These are phyloP conservation scores for Colletotrichum sp. DNA, from an alignment of 2,329 filamentous ascomycete genomes.

Conservation along the genomic window DNA sequence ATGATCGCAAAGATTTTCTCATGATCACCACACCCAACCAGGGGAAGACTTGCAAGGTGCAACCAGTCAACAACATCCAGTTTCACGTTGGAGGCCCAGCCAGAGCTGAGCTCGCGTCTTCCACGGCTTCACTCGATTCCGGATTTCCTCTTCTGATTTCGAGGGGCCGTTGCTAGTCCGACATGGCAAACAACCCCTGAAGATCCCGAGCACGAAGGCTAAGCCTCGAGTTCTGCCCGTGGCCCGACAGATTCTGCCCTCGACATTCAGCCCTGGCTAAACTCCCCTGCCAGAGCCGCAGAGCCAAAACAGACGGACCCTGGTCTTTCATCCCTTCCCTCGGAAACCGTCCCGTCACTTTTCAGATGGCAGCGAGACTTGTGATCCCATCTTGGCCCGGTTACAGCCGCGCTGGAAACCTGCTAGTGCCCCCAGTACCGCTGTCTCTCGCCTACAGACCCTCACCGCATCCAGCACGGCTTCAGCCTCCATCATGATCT, in stretches of 20 bases:
- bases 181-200: background rate
- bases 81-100: constrained; percentile 4
- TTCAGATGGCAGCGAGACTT: constrained; percentile 5
- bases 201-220: background rate
- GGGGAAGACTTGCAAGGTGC: background rate
- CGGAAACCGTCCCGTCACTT: background rate
- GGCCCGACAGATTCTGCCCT: background rate
- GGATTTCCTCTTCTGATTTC: background rate
- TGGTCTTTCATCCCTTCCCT: constrained; percentile 2
- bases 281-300: constrained; percentile 20
- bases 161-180: background rate
- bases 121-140: constrained; percentile 9
- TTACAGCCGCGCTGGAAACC: background rate
- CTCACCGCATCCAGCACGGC: background rate
- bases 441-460: background rate
- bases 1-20: background rate
- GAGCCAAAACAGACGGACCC: constrained; percentile 15
- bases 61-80: background rate
- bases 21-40: background rate
- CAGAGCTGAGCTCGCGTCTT: background rate
- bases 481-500: background rate
- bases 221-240: background rate
- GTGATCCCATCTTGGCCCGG: background rate
- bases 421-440: background rate
- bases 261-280: constrained; percentile 9